Evolutionary conservation across 257 asterid genomes (phyloP), one percentile per base, ranked within the genome.

Genomic region (Solanum sitiens): DNA sequence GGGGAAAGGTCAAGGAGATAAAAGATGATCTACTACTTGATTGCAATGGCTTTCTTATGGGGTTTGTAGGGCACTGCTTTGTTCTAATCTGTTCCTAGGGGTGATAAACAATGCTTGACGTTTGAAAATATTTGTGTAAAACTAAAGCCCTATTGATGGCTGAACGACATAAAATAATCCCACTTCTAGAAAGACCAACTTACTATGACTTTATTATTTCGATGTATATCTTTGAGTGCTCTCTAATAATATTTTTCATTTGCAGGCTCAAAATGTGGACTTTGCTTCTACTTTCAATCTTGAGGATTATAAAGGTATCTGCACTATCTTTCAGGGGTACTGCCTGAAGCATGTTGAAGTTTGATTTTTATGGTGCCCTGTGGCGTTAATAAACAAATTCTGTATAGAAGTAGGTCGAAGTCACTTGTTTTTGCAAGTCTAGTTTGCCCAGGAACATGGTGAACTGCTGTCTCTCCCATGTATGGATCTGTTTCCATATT

Each of bases 231-330:
- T 83, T 82, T 18, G 70, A 82, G 56, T 50, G 30, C 44, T 47
- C 85, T 47, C 70, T 25, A 82, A 82, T 61, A 30, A 61, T 25
- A 37, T 5, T 40, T 50, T 72, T 87, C 84, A 88, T 73, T 44
- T 89, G 30, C 98, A 97, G 99, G 98, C 93, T 88, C 97, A 95
- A 90, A 96, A 93, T 92, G 94, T 92, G 82, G 93, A 94, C 86
- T 97, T 96, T 79, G 95, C 98, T 86, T 94, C 97, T 88, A 83
- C 94, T 84, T 97, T 96, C 86, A 97, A 96, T 91, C 96, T 97
- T 67, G 99, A 96, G 91, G 99, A 97, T 89, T 96, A 94, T 92
- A 96, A 94, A 95, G 99, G 99, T 96, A 94, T 50, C 30, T 82
- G 85, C 44, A n/a, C 63, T n/a, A 44, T 77, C 61, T 44, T 87